These are phyloP conservation scores for Rhizodiscina lignyota DNA, from an alignment of 495 filamentous ascomycete species.

Conservation along the genomic window DNA sequence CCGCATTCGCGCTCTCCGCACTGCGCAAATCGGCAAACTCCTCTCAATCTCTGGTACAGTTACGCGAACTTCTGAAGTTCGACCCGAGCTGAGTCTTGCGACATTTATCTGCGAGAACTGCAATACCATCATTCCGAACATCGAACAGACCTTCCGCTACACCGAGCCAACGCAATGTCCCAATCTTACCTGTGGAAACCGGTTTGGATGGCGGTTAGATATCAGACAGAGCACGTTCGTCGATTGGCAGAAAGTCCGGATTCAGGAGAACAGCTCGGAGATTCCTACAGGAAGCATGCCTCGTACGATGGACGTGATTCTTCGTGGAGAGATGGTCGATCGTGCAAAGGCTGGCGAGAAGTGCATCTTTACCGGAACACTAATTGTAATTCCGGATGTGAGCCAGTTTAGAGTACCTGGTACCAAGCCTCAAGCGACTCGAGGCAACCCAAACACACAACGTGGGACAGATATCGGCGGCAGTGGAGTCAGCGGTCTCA, in stretches of 20 bases:
- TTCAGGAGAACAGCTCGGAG: conserved; percentile 95
- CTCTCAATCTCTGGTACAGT: conserved; percentile 93
- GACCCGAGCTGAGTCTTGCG: conserved; percentile 79
- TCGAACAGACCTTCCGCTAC: conserved; percentile 96
- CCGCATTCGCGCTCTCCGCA: conserved; percentile 73
- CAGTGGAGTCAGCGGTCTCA: conserved; percentile 71
- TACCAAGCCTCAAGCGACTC: conserved; percentile 63
- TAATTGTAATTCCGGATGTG: conserved; percentile 95
- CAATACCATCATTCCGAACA: conserved; percentile 60
- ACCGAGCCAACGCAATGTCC: conserved; percentile 94
- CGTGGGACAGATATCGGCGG: conserved; percentile 68
- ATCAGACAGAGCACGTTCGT: conserved; percentile 96
- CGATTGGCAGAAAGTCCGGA: conserved; percentile 96
- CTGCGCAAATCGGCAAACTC: conserved; percentile 78
- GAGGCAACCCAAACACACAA: conserved; percentile 57
- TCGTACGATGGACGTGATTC: conserved; percentile 89
- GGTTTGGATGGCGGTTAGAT: conserved; percentile 78
- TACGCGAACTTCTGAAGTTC: conserved; percentile 89
- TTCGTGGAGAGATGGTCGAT: conserved; percentile 97
- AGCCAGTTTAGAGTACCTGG: conserved; percentile 88
- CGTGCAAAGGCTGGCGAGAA: conserved; percentile 94
- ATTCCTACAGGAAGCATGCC: conserved; percentile 99
- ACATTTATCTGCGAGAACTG: conserved; percentile 89
- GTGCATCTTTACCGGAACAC: conserved; percentile 87
- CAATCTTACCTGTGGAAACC: conserved; percentile 79